Evolutionary conservation across 179 eudicot species (phyloP).

Genomic region (Silene vulgaris): DNA sequence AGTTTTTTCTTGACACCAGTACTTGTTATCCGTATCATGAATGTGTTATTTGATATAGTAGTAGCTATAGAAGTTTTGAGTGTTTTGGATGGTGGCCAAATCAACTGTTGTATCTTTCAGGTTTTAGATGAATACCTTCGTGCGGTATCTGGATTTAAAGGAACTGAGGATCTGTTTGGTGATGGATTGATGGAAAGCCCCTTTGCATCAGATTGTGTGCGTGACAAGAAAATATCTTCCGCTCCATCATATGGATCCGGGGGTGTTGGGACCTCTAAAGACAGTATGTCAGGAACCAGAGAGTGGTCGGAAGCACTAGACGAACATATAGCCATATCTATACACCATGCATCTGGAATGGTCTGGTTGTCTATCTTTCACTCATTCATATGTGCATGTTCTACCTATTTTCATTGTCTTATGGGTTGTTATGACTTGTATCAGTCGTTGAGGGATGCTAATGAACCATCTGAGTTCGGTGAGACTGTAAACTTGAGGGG

Average conservation of each 20-base stretch:
- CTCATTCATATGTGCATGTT: slow-evolving; percentile 9
- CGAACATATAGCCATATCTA: slow-evolving; percentile 55
- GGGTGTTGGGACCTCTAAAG: slow-evolving; percentile 30
- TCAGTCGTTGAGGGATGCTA: neutral
- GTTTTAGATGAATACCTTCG: slow-evolving; percentile 94
- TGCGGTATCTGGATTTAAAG: slow-evolving; percentile 89
- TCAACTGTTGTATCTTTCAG: slow-evolving; percentile 33
- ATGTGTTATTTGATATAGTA: neutral
- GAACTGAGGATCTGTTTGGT: slow-evolving; percentile 80
- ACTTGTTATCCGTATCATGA: neutral
- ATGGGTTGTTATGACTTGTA: neutral
- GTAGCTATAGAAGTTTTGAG: neutral
- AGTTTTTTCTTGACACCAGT: neutral
- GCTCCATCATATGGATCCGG: slow-evolving; percentile 69
- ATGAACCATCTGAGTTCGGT: neutral
- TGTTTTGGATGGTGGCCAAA: neutral
- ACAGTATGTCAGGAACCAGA: slow-evolving; percentile 45
- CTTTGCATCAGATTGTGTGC: slow-evolving; percentile 66
- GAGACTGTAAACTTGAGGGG: neutral
- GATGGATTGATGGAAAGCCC: slow-evolving; percentile 65
- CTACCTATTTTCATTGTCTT: neutral
- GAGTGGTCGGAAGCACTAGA: slow-evolving; percentile 76
- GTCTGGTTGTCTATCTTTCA: slow-evolving; percentile 38
- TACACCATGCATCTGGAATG: slow-evolving; percentile 65
- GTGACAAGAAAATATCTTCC: slow-evolving; percentile 80